phyloP scores from a whole-genome alignment of 768 basidiomycete genomes.

The Russula sp. region DNA sequence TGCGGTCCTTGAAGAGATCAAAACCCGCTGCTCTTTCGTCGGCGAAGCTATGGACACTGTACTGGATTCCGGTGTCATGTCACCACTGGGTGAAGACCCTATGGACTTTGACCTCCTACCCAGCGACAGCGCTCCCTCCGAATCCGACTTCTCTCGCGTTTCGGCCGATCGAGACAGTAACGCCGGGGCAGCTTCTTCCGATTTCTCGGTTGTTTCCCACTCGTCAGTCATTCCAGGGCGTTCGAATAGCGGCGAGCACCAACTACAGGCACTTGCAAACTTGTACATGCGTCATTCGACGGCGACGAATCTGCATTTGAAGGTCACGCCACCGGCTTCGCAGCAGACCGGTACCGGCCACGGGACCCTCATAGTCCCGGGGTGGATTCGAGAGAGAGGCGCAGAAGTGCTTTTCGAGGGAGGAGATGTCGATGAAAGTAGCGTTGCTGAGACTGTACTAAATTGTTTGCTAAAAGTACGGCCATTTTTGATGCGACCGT shows the following conservation, averaged over 20 bases:
- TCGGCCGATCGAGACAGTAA: constrained; percentile 41
- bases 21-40: constrained; percentile 87
- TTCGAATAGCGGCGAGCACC: constrained; percentile 36
- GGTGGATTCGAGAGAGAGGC: constrained; percentile 90
- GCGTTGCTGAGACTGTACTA: constrained; percentile 74
- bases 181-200: constrained; percentile 43
- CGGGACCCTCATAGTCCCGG: constrained; percentile 80
- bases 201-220: constrained; percentile 49
- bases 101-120: constrained; percentile 40
- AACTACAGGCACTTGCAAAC: constrained; percentile 57
- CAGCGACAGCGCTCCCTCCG: constrained; percentile 55
- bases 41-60: constrained; percentile 46
- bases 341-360: constrained; percentile 66
- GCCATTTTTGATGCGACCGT: not conserved
- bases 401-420: constrained; percentile 88
- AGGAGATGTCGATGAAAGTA: constrained; percentile 82
- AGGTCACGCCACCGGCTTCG: constrained; percentile 55
- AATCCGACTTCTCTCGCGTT: constrained; percentile 55
- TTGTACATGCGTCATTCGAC: constrained; percentile 74
- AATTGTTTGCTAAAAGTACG: constrained; percentile 72
- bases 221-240: constrained; percentile 30
- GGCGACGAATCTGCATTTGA: constrained; percentile 65
- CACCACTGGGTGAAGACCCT: constrained; percentile 29
- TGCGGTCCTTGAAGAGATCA: constrained; percentile 78
- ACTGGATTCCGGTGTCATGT: constrained; percentile 19